Evolutionary conservation across 2,329 filamentous ascomycete genomes (phyloP).

Genomic region (Hypoxylon sp.): DNA sequence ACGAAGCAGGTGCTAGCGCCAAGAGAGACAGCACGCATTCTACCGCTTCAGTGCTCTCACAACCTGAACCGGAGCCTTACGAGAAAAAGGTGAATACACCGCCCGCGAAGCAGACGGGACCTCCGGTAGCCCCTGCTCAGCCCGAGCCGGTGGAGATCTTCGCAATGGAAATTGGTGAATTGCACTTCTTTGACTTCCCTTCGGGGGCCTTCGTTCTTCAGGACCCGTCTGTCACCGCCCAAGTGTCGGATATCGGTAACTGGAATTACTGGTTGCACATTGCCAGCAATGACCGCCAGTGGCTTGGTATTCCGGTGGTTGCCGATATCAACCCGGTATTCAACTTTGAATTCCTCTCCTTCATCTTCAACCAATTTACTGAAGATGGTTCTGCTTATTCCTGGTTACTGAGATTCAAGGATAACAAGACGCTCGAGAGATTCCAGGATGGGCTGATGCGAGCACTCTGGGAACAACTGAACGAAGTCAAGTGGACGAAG

Average conservation of each 20-base stretch:
- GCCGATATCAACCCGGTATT: constrained; percentile 98
- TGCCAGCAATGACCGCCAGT: constrained; percentile 79
- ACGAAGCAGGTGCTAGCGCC: constrained; percentile 62
- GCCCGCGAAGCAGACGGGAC: constrained; percentile 51
- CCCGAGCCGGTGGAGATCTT: constrained; percentile 82
- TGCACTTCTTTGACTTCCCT: constrained; percentile 93
- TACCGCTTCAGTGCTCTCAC: constrained; percentile 53
- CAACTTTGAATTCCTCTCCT: constrained; percentile 98
- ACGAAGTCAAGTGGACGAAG: constrained; percentile 94
- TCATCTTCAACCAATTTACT: constrained; percentile 98
- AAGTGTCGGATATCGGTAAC: constrained; percentile 86
- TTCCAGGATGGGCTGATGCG: constrained; percentile 97
- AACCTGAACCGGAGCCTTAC: constrained; percentile 42
- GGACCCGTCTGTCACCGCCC: constrained; percentile 80
- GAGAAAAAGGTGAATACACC: constrained; percentile 53
- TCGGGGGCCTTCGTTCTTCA: constrained; percentile 88
- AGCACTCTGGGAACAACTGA: constrained; percentile 95
- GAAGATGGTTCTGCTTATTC: constrained; percentile 92
- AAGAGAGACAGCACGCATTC: constrained; percentile 58
- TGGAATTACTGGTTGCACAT: constrained; percentile 99
- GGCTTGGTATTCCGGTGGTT: constrained; percentile 87
- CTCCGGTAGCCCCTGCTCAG: constrained; percentile 72
- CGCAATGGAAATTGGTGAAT: constrained; percentile 81
- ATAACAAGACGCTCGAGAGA: constrained; percentile 82
- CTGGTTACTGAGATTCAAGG: constrained; percentile 93